Evolutionary conservation across 306 rosid species (phyloP), one percentile per base, ranked within the genome.

Genomic region (Echinosophora koreensis): DNA sequence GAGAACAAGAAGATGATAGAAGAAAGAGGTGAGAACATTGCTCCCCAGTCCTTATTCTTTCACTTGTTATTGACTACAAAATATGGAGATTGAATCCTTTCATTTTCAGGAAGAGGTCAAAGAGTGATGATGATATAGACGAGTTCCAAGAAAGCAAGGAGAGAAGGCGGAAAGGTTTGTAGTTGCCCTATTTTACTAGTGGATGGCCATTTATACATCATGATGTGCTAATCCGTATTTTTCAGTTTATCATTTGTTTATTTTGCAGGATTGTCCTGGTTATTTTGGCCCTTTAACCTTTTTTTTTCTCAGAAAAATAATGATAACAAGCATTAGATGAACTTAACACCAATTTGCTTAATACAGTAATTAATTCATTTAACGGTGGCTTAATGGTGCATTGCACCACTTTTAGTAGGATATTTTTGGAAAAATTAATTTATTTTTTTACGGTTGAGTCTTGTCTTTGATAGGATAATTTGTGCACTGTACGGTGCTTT

Each of bases 21-120:
- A 84, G 89, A 83, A 95, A 92, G 83, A 92, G 98, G 97, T 90
- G 47, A 71, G 73, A 60, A 39, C 73, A 69, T 75, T 75, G 35
- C 35, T 13, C 42, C 18, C 62, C 1, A 2, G 16, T 3, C 35
- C 39, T n/a, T 49, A 10, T 11, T 46, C 58, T 49, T 49, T 39
- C 39, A 13, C 37, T 64, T 46, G n/a, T 41, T 57, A 52, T 67
- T 46, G 68, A 71, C 77, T 63, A 71, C 50, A 49, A 38, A 52
- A 15, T 51, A 50, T 15, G 9, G 60, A 47, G 58, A 73, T 77
- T 84, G 71, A 90, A 51, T 73, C 39, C 9, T 69, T 81, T 54
- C 52, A 82, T 50, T 81, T 89, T 12, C 68, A 92, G 95, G 91
- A 76, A 15, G 74, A 89, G 93, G 66, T 85, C 95, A 15, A 86